phyloP scores from a whole-genome alignment of 345 rosid species.

The Pelargonium nanum region DNA sequence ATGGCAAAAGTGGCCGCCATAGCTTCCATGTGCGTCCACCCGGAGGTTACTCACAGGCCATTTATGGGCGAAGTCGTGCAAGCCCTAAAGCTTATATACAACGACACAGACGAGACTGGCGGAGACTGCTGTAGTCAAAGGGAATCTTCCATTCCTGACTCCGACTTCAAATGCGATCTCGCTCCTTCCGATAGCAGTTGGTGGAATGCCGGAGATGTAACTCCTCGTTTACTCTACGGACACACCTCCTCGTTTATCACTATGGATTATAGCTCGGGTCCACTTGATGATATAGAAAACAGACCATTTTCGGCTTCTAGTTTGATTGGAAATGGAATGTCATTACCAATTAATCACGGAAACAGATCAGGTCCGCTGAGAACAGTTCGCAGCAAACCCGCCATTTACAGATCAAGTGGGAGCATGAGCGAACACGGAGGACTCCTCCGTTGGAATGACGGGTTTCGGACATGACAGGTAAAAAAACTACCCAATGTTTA shows the following conservation, averaged over 20 bases:
- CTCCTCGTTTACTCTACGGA: conserved; percentile 66
- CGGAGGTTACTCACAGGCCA: conserved; percentile 86
- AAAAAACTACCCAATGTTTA: too few species aligned
- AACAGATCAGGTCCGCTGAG: conserved; percentile 91
- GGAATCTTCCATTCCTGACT: conserved; percentile 74
- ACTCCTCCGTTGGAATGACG: conserved; percentile 29
- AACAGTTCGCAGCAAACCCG: conserved; percentile 56
- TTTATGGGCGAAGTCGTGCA: conserved; percentile 99
- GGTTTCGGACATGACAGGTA: conserved; percentile 8
- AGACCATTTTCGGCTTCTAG: conserved; percentile 55
- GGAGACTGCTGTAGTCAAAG: conserved; percentile 76
- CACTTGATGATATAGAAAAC: conserved; percentile 59
- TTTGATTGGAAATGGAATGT: conserved; percentile 34
- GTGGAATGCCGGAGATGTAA: conserved; percentile 68
- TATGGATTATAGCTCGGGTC: conserved; percentile 93
- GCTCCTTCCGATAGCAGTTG: conserved; percentile 78
- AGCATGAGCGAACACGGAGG: conserved; percentile 97
- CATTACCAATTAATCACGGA: conserved; percentile 49
- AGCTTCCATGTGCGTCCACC: conserved; percentile 97
- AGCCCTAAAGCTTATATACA: conserved; percentile 91
- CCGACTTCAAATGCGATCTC: conserved; percentile 69
- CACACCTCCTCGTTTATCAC: conserved; percentile 78
- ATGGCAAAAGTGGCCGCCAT: conserved; percentile 99
- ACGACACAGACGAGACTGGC: conserved; percentile 67
- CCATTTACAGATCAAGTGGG: conserved; percentile 52